Base-by-base conservation (phyloP, 1,284 basidiomycete species). In the Marasmius tenuissimus region DNA sequence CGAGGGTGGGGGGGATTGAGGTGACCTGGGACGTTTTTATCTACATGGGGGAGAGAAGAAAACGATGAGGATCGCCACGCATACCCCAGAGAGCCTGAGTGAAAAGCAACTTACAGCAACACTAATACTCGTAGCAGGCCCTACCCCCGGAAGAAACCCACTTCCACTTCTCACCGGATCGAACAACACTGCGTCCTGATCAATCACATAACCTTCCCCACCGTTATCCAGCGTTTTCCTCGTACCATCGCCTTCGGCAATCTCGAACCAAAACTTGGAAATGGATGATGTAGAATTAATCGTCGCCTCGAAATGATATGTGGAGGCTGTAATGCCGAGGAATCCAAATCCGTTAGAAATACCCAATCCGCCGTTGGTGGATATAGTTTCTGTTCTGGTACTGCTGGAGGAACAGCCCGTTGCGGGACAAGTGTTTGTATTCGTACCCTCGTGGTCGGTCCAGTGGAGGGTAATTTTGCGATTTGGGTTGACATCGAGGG, bases 261-360 rank as follows among this genome's bases (percentile, higher is more conserved):
- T 58, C n/a, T 61, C 61, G 33, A 61, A 61, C 57, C 61, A 61
- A 35, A 61, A 61, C 22, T 58, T 61, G 27, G 47, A 50, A 33
- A 61, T 54, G 1, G 61, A 61, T 2, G 61, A 45, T 5, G 61
- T 38, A 4, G 48, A 11, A 34, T 61, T 54, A 34, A 61, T 58
- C 10, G 39, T 57, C 14, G 61, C 61, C n/a, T 58, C 50, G 51
- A 61, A 61, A 10, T 35, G n/a, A 27, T 42, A 58, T 11, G 47
- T 11, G 27, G 27, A 27, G 9, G 56, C 16, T 51, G 22, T 57
- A 42, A 54, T 6, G 5, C 55, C 18, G n/a, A 20, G 27, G 8
- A 57, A 11, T 57, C 18, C 52, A 40, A 27, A 27, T 27, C 27
- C 27, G 4, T 4, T 27, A 4, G 4, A 27, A 27, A 27, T 4